phyloP scores from a whole-genome alignment of 495 filamentous ascomycete genomes.

The Astrothelium macrocarpum region DNA sequence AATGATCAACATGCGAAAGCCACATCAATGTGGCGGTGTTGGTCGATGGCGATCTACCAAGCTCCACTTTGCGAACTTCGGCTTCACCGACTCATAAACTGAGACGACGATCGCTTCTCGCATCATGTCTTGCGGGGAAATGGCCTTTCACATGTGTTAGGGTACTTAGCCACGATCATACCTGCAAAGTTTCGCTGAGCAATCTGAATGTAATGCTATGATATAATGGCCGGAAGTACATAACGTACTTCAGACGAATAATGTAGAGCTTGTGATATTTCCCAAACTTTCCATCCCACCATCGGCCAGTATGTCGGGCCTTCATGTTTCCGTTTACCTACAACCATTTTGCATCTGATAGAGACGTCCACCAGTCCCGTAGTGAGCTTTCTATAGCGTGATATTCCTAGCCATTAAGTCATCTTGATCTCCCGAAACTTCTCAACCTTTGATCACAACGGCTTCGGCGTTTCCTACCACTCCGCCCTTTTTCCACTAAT shows the following conservation, averaged over 20 bases:
- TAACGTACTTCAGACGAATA: not conserved
- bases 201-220: not conserved
- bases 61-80: not conserved
- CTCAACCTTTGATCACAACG: no score
- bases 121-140: not conserved
- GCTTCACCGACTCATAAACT: not conserved
- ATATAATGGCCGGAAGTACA: not conserved
- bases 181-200: not conserved
- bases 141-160: not conserved
- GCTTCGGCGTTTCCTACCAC: no score
- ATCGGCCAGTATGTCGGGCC: no score
- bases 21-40: constrained; percentile 1
- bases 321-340: no score
- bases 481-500: no score
- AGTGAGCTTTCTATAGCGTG: no score
- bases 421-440: no score
- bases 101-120: constrained; percentile 5
- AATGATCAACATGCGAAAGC: not conserved
- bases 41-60: not conserved
- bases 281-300: no score
- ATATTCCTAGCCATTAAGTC: no score
- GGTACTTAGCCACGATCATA: not conserved
- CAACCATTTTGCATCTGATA: no score
- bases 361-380: no score
- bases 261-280: not conserved